These are phyloP conservation scores for Obba rivulosa DNA, from an alignment of 768 basidiomycete genomes.

Conservation along the genomic window DNA sequence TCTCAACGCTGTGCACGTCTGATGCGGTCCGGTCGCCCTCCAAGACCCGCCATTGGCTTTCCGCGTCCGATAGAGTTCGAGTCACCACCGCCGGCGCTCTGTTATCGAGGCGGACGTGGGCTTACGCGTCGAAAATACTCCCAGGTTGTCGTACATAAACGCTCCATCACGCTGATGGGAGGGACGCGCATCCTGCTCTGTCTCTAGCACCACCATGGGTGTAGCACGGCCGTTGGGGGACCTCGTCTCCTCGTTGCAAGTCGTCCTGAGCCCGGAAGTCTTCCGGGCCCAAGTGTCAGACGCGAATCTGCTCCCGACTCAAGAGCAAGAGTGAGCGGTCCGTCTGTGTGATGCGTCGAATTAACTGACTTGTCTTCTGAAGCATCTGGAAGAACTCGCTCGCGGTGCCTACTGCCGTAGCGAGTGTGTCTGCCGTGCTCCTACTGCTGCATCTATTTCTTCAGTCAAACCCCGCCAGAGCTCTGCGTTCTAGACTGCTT, in stretches of 20 bases:
- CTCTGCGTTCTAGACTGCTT: conserved; percentile 4
- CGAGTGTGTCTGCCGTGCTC: conserved; percentile 4
- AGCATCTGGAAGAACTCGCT: conserved; percentile 12
- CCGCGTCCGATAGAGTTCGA: neutral
- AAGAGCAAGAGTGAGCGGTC: neutral
- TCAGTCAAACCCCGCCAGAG: conserved; percentile 2
- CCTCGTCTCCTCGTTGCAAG: neutral
- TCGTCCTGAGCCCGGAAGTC: neutral
- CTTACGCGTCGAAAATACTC: neutral
- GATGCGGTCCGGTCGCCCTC: too few relatives aligned
- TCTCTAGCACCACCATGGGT: neutral
- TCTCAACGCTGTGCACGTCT: too few relatives aligned
- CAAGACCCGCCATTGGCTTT: too few relatives aligned
- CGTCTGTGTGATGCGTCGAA: neutral
- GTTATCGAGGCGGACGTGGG: neutral
- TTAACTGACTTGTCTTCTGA: neutral
- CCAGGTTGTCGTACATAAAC: neutral
- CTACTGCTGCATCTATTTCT: conserved; percentile 11
- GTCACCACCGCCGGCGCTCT: neutral
- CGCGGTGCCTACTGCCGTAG: conserved; percentile 6
- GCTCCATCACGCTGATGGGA: neutral
- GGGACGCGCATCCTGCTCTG: neutral
- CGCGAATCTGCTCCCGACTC: neutral
- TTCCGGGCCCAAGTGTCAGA: neutral
- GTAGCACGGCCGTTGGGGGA: neutral